A percentile compares a stretch with the other conserved stretches of the same genome.
Evolutionary conservation across 1,284 basidiomycete species (phyloP).

Genomic region (Vanrija sp.): DNA sequence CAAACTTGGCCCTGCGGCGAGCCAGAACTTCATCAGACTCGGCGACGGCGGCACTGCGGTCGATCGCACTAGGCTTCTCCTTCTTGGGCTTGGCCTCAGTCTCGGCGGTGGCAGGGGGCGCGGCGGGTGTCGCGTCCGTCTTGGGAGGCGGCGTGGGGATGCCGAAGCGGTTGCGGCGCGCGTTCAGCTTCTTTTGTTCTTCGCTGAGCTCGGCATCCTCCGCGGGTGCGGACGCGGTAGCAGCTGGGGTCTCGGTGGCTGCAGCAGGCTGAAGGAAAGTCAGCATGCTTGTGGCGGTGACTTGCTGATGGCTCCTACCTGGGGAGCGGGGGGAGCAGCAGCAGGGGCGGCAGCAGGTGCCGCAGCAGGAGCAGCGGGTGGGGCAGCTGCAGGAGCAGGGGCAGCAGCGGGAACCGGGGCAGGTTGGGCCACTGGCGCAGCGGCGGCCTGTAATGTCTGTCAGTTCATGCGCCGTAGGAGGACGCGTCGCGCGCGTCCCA

Average conservation of each 20-base stretch:
- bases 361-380: neutral
- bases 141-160: constrained; percentile 34
- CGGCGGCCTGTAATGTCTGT: constrained; percentile 6
- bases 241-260: neutral
- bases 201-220: constrained; percentile 25
- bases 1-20: constrained; percentile 45
- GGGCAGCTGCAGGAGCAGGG: neutral
- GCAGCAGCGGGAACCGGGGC: neutral
- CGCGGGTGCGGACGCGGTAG: constrained; percentile 5
- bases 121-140: constrained; percentile 7
- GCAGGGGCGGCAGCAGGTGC: neutral
- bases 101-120: constrained; percentile 8
- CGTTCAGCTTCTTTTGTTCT: constrained; percentile 44
- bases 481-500: no score
- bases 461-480: no score
- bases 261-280: neutral
- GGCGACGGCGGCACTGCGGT: constrained; percentile 28
- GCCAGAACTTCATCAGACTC: constrained; percentile 41
- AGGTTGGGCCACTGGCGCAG: neutral
- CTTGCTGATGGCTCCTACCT: neutral
- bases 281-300: neutral
- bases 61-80: constrained; percentile 31
- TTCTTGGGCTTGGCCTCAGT: constrained; percentile 4
- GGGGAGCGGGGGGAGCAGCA: constrained; percentile 2
- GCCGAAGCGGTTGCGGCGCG: constrained; percentile 48